Percentiles rank a stretch among this genome's conserved stretches.
phyloP scores from a whole-genome alignment of 129 eudicot genomes.

The Gnaphalium uliginosum region DNA sequence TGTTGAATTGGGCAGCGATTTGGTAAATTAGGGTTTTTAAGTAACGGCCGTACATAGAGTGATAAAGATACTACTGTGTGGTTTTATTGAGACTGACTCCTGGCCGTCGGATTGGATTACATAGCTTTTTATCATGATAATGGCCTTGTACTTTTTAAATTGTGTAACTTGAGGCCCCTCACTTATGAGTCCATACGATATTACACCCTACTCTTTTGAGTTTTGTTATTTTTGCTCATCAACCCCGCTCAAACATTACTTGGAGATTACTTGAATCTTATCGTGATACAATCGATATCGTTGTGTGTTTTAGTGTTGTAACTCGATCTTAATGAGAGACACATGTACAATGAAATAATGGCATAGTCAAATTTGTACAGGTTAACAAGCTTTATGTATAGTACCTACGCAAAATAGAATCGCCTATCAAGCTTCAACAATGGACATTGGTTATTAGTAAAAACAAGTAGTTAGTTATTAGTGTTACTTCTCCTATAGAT shows the following conservation, averaged over 20 bases:
- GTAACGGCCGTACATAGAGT: slow-evolving; percentile 30
- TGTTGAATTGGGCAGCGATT: neutral
- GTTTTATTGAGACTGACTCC: slow-evolving; percentile 8
- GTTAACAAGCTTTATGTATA: no score
- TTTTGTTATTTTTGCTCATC: neutral
- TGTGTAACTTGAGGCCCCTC: neutral
- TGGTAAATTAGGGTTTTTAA: slow-evolving; percentile 34
- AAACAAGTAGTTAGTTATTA: no score
- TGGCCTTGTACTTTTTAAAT: slow-evolving; percentile 11
- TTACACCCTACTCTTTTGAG: neutral
- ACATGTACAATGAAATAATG: no score
- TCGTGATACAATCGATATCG: neutral
- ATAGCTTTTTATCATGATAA: neutral
- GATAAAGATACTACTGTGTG: neutral
- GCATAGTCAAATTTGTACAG: neutral
- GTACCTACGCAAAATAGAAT: neutral
- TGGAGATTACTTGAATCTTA: neutral
- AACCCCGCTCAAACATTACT: neutral
- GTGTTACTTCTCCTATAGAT: no score
- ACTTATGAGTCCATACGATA: neutral
- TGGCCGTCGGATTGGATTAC: slow-evolving; percentile 28
- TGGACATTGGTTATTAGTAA: neutral
- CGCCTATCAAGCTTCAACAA: neutral
- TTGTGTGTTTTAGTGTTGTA: no score
- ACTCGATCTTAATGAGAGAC: neutral